These are phyloP conservation scores for Calonectria pseudoturangicola DNA, from an alignment of 2,329 filamentous ascomycete species.

Conservation along the genomic window DNA sequence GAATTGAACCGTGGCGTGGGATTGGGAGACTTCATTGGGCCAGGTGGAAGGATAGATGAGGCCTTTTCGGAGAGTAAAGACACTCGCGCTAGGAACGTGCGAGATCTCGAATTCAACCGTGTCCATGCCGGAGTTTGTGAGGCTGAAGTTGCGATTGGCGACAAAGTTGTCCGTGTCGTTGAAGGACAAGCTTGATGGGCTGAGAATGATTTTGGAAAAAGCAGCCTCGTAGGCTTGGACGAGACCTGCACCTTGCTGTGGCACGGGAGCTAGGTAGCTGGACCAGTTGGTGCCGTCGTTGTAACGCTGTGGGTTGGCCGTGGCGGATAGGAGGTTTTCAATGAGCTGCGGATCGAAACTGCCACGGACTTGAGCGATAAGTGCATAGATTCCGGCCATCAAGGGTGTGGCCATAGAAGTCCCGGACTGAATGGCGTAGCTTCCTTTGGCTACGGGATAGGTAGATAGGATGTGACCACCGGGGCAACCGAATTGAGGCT, in stretches of 20 bases:
- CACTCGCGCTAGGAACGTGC: conserved; percentile 70
- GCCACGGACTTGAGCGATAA: conserved; percentile 71
- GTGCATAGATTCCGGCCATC: conserved; percentile 72
- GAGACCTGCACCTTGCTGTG: conserved; percentile 77
- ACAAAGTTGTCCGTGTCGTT: conserved; percentile 78
- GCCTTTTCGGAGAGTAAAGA: conserved; percentile 67
- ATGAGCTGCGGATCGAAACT: conserved; percentile 70
- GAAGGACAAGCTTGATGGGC: conserved; percentile 75
- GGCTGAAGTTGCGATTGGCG: conserved; percentile 69
- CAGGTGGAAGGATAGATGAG: conserved; percentile 63
- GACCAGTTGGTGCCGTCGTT: conserved; percentile 64
- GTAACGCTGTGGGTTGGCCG: conserved; percentile 69
- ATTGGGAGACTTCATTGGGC: conserved; percentile 65
- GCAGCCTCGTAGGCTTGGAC: conserved; percentile 77
- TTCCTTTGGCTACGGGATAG: conserved; percentile 66
- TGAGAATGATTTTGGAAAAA: conserved; percentile 71
- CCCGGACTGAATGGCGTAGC: conserved; percentile 72
- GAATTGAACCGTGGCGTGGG: conserved; percentile 66
- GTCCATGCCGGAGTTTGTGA: conserved; percentile 72
- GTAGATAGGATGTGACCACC: conserved; percentile 77
- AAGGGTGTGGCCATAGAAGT: conserved; percentile 78
- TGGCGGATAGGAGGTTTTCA: conserved; percentile 69
- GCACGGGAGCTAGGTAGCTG: conserved; percentile 69
- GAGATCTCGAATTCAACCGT: conserved; percentile 71
- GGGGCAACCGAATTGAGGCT: conserved; percentile 73